Percentiles rank a stretch among this genome's conserved stretches.
Evolutionary conservation across 176 grass and related monocot genomes (phyloP).

Genomic region (Pontederia crassipes): DNA sequence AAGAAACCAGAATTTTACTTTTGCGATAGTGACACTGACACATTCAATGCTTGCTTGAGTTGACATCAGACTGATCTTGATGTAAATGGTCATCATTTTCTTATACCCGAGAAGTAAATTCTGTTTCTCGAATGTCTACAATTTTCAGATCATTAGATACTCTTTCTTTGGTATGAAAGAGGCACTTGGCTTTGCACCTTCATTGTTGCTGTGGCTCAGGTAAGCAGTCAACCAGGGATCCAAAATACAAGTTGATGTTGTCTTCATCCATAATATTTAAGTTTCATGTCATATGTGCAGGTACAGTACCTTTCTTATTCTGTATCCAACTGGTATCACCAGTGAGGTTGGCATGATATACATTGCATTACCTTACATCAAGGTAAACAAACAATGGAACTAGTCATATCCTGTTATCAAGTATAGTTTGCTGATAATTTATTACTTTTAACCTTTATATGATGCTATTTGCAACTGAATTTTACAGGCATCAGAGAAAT

Average conservation of each 20-base stretch:
- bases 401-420: not conserved
- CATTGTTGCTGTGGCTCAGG: constrained; percentile 93
- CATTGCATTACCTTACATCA: constrained; percentile 34
- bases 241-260: too few relatives aligned
- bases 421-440: not conserved
- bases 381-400: constrained; percentile 19
- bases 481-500: constrained; percentile 22
- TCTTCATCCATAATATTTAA: not conserved
- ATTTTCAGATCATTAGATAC: constrained; percentile 73
- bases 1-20: too few relatives aligned
- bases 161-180: constrained; percentile 95
- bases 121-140: not conserved
- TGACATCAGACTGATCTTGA: too few relatives aligned
- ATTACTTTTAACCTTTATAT: not conserved
- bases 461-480: not conserved
- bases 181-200: constrained; percentile 59
- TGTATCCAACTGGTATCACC: constrained; percentile 47
- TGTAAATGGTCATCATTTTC: too few relatives aligned
- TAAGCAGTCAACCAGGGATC: not conserved
- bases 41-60: too few relatives aligned
- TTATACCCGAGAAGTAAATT: too few relatives aligned
- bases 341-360: constrained; percentile 49
- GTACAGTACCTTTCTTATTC: constrained; percentile 36
- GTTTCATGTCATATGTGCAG: constrained; percentile 18
- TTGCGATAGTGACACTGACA: too few relatives aligned